Evolutionary conservation across 2,329 filamentous ascomycete genomes (phyloP).

Genomic region (Alternaria tenuissima): DNA sequence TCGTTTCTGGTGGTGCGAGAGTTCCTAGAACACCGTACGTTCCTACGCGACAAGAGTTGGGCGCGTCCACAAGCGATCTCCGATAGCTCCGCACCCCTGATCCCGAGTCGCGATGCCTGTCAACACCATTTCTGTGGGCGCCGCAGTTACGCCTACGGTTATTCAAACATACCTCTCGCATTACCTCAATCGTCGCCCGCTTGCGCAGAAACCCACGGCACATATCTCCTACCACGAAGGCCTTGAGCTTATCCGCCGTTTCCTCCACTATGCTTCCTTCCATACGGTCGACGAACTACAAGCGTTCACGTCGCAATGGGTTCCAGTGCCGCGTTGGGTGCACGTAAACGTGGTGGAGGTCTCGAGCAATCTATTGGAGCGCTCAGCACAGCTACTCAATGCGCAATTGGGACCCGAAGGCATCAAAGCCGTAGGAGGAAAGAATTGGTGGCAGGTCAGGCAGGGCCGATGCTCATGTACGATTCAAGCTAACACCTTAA

Average conservation of each 20-base stretch:
- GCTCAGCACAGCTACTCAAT: constrained; percentile 70
- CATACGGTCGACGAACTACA: constrained; percentile 95
- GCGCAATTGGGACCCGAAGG: constrained; percentile 81
- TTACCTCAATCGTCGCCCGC: constrained; percentile 82
- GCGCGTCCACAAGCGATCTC: constrained; percentile 12
- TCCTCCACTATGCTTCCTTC: constrained; percentile 83
- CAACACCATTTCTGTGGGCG: constrained; percentile 81
- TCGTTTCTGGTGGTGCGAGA: neutral
- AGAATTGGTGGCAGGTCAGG: constrained; percentile 62
- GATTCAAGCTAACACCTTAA: neutral
- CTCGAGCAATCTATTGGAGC: constrained; percentile 68
- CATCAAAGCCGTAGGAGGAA: constrained; percentile 82
- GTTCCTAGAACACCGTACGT: neutral
- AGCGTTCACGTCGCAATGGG: constrained; percentile 89
- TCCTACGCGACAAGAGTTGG: neutral
- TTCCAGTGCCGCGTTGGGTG: constrained; percentile 89
- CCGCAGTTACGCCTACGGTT: constrained; percentile 87
- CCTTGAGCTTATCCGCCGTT: constrained; percentile 83
- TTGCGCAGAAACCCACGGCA: constrained; percentile 81
- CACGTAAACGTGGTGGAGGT: constrained; percentile 76
- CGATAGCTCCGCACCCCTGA: constrained; percentile 18
- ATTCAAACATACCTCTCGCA: constrained; percentile 87
- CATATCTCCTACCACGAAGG: constrained; percentile 96
- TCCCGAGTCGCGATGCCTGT: constrained; percentile 62
- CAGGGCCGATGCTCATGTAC: neutral